Evolutionary conservation across 345 rosid genomes (phyloP).

Genomic region (Pugionium cornutum): DNA sequence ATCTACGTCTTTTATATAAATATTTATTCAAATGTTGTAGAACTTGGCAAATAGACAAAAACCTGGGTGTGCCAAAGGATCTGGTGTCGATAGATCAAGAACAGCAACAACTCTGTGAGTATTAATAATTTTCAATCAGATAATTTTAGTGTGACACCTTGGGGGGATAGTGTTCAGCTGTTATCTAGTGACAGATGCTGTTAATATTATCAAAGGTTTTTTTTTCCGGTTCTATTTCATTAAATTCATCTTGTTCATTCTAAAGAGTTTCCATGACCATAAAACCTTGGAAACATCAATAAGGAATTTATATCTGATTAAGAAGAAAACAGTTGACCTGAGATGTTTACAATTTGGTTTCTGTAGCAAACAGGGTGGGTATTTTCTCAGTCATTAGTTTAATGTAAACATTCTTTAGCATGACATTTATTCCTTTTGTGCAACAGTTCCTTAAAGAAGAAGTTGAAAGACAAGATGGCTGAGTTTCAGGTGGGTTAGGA

Average conservation of each 20-base stretch:
- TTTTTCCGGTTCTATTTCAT: too few species aligned
- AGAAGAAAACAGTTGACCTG: too few species aligned
- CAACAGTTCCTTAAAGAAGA: constrained; percentile 62
- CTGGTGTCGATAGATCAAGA: constrained; percentile 85
- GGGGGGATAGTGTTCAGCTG: constrained; percentile 14
- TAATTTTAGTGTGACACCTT: neutral
- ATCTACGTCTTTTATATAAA: neutral
- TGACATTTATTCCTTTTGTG: constrained; percentile 25
- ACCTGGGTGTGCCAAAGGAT: constrained; percentile 89
- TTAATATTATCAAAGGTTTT: too few species aligned
- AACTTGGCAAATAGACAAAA: constrained; percentile 83
- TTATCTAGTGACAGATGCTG: neutral
- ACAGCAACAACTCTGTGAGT: constrained; percentile 76
- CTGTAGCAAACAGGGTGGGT: too few species aligned
- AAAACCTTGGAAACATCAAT: too few species aligned
- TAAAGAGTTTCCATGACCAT: too few species aligned
- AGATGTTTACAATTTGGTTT: too few species aligned
- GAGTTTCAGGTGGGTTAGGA: constrained; percentile 75
- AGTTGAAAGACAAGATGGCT: constrained; percentile 58
- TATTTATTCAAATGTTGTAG: constrained; percentile 42
- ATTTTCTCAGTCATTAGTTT: constrained; percentile 8
- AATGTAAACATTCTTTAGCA: constrained; percentile 5
- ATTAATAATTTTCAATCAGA: neutral
- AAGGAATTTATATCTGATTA: too few species aligned
- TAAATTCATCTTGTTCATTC: too few species aligned